These are phyloP conservation scores for Boletus tylopilopsis DNA, from an alignment of 768 basidiomycete genomes.

Conservation along the genomic window DNA sequence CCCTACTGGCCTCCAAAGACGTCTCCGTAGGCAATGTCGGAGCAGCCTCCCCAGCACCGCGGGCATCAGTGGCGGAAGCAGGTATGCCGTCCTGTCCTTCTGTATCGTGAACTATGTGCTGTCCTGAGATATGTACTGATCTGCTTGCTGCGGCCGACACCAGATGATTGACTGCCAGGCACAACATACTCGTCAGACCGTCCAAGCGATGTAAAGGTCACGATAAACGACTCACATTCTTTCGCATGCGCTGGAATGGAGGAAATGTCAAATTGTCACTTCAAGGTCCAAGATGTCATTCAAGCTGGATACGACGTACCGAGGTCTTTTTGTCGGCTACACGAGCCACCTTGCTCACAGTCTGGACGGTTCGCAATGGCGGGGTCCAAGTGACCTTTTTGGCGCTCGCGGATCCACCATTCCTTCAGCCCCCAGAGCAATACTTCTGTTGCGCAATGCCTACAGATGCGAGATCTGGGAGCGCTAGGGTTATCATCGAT, in stretches of 20 bases:
- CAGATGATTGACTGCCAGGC: slow-evolving; percentile 39
- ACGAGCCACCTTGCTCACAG: slow-evolving; percentile 60
- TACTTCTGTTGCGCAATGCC: slow-evolving; percentile 71
- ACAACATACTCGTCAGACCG: slow-evolving; percentile 4
- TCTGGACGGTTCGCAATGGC: slow-evolving; percentile 57
- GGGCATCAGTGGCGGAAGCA: neutral
- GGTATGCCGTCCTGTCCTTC: slow-evolving; percentile 1
- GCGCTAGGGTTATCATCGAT: slow-evolving; percentile 53
- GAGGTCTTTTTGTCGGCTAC: slow-evolving; percentile 60
- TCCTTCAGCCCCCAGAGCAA: slow-evolving; percentile 72
- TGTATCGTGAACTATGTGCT: neutral
- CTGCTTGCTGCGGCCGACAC: slow-evolving; percentile 11
- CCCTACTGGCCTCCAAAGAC: neutral
- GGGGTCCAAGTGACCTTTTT: slow-evolving; percentile 60
- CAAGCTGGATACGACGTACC: slow-evolving; percentile 39
- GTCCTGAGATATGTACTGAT: neutral
- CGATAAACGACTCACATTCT: slow-evolving; percentile 53
- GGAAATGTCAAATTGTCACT: slow-evolving; percentile 7
- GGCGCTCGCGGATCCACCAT: slow-evolving; percentile 81
- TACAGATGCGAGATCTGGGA: slow-evolving; percentile 61
- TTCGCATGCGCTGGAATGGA: slow-evolving; percentile 56
- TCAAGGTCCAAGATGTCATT: neutral
- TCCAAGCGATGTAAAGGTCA: neutral
- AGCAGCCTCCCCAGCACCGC: neutral
- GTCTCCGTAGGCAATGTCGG: neutral